A percentile compares a stretch with the other conserved stretches of the same genome.
Evolutionary conservation across 1,284 basidiomycete genomes (phyloP).

Genomic region (Calocybe gambosa): DNA sequence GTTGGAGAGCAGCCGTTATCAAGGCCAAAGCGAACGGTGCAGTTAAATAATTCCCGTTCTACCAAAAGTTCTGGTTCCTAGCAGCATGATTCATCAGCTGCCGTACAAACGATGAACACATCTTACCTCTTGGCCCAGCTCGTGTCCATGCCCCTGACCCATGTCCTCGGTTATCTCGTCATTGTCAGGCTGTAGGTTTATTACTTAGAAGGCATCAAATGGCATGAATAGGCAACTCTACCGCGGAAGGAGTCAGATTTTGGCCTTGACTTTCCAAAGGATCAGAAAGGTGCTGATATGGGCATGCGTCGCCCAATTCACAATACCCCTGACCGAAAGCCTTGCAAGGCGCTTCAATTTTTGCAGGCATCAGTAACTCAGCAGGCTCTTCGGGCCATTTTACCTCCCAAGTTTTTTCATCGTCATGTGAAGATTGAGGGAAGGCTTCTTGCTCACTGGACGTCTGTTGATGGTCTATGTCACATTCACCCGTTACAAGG

Average conservation of each 20-base stretch:
- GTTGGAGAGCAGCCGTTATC: constrained; percentile 26
- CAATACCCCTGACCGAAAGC: constrained; percentile 19
- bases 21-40: constrained; percentile 32
- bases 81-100: constrained; percentile 10
- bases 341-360: constrained; percentile 15
- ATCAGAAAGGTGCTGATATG: constrained; percentile 22
- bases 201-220: neutral
- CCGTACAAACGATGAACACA: neutral
- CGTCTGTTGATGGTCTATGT: neutral
- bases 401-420: constrained; percentile 16
- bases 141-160: neutral
- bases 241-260: neutral
- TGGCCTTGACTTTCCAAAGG: constrained; percentile 1
- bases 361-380: constrained; percentile 1
- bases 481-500: neutral
- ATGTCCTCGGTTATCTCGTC: neutral
- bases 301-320: constrained; percentile 20
- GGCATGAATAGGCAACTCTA: neutral
- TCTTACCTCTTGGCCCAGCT: neutral
- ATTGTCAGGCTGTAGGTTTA: neutral
- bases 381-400: constrained; percentile 11
- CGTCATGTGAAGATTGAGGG: constrained; percentile 4
- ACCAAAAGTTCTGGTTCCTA: constrained; percentile 19
- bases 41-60: constrained; percentile 28
- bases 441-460: neutral